These are phyloP conservation scores for Brasilioporus rufonigricans DNA, from an alignment of 768 basidiomycete species.

Conservation along the genomic window DNA sequence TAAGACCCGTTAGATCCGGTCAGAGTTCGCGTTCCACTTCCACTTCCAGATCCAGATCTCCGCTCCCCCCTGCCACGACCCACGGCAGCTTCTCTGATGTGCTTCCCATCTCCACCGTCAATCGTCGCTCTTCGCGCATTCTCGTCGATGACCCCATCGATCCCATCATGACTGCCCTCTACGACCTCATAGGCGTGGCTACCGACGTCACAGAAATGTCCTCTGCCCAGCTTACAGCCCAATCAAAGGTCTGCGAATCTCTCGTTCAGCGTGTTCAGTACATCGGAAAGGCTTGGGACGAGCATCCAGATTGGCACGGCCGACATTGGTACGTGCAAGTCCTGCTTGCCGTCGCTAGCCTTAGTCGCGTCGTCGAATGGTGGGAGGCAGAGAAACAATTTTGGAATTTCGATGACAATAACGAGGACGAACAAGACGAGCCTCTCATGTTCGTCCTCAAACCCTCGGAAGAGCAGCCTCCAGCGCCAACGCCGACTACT, in stretches of 20 bases:
- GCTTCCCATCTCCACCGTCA: constrained; percentile 42
- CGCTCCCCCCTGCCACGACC: constrained; percentile 68
- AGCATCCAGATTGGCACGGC: constrained; percentile 97
- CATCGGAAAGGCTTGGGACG: constrained; percentile 95
- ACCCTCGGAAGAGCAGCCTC: constrained; percentile 62
- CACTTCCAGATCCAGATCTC: constrained; percentile 91
- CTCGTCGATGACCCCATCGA: constrained; percentile 83
- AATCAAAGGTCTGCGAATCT: constrained; percentile 80
- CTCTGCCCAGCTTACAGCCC: constrained; percentile 77
- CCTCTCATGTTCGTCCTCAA: constrained; percentile 93
- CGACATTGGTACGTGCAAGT: constrained; percentile 98
- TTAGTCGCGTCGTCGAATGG: constrained; percentile 97
- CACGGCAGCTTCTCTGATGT: constrained; percentile 67
- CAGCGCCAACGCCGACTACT: constrained; percentile 39
- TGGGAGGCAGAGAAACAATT: constrained; percentile 99
- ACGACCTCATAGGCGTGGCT: constrained; percentile 89
- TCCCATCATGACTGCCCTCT: constrained; percentile 86
- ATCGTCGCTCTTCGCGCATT: constrained; percentile 79
- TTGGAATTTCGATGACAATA: constrained; percentile 97
- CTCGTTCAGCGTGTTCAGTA: constrained; percentile 88
- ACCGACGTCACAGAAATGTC: constrained; percentile 94
- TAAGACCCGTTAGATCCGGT: constrained; percentile 63
- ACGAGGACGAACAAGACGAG: constrained; percentile 86
- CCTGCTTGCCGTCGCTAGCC: constrained; percentile 90
- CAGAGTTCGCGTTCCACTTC: constrained; percentile 93